Percentiles rank a stretch among this genome's conserved stretches.
Conservation (phyloP, 139 green algal species). For the Ettlia oleoabundans region DNA sequence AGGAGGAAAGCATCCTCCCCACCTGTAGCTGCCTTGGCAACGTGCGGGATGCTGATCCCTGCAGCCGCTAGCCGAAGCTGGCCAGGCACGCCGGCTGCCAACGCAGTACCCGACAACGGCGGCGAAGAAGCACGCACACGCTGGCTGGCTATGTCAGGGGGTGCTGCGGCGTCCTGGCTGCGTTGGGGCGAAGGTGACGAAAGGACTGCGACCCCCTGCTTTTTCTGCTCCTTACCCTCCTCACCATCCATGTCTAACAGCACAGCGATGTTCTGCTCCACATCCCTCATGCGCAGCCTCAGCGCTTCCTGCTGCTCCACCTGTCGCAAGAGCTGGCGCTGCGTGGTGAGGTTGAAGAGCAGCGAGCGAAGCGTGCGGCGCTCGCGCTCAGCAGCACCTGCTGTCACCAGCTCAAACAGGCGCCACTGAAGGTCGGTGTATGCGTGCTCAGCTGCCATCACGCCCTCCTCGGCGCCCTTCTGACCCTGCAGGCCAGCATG, state of each 20-base stretch:
- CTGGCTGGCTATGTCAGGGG: not conserved
- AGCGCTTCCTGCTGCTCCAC: conserved; percentile 34
- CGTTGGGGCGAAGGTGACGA: not conserved
- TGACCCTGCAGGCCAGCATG: not conserved
- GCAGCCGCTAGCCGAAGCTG: conserved; percentile 28
- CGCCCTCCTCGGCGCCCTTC: not conserved
- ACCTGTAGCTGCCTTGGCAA: conserved; percentile 79
- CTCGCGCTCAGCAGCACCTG: conserved; percentile 4
- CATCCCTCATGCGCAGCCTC: not conserved
- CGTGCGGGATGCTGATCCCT: conserved; percentile 61
- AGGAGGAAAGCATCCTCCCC: conserved; percentile 93
- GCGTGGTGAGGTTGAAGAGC: conserved; percentile 39
- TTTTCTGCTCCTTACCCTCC: too few species aligned
- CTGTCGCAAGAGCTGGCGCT: conserved; percentile 36
- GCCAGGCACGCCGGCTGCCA: not conserved
- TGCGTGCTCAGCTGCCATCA: not conserved
- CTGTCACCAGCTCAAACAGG: conserved; percentile 4
- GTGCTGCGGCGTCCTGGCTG: not conserved
- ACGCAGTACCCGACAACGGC: not conserved
- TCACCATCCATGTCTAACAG: conserved; percentile 16
- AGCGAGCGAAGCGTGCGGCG: conserved; percentile 35
- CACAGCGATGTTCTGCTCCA: conserved; percentile 11
- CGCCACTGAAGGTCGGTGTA: conserved; percentile 31
- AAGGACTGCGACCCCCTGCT: not conserved
- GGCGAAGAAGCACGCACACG: not conserved